Conservation (phyloP, 768 basidiomycete species). For the Tricholoma hemisulphureum region DNA sequence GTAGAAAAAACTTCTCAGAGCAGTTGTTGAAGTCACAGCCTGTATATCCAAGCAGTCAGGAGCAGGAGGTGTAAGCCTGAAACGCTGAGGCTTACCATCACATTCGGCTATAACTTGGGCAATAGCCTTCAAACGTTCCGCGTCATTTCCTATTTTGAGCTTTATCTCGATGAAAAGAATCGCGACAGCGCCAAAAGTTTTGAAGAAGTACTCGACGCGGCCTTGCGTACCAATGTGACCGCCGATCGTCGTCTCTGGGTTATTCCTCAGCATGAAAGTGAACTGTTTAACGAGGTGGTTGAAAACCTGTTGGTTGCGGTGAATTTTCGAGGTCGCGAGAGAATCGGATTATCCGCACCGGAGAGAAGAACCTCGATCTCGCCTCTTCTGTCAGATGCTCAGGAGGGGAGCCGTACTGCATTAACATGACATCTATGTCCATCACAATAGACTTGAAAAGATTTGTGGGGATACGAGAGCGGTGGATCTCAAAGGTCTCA, state of each 20-base stretch:
- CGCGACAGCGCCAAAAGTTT: slow-evolving; percentile 18
- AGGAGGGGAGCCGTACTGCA: slow-evolving; percentile 21
- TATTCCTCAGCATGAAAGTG: slow-evolving; percentile 16
- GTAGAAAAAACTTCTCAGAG: background rate
- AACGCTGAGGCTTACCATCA: slow-evolving; percentile 13
- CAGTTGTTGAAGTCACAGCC: background rate
- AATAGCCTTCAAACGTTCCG: slow-evolving; percentile 8
- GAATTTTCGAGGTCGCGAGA: slow-evolving; percentile 12
- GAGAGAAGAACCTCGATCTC: slow-evolving; percentile 23
- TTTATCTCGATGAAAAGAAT: slow-evolving; percentile 21
- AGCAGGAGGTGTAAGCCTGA: background rate
- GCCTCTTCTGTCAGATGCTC: slow-evolving; percentile 21
- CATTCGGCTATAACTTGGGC: slow-evolving; percentile 19
- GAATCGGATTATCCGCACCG: slow-evolving; percentile 6
- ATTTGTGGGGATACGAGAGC: slow-evolving; percentile 23
- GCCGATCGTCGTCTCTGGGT: slow-evolving; percentile 17
- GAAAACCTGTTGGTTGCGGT: slow-evolving; percentile 16
- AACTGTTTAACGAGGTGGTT: slow-evolving; percentile 19
- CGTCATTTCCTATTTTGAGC: slow-evolving; percentile 12
- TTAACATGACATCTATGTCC: slow-evolving; percentile 21
- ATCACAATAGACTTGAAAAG: slow-evolving; percentile 20
- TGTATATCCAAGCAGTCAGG: background rate
- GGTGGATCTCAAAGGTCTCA: slow-evolving; percentile 20
- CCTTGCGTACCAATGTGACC: slow-evolving; percentile 8
- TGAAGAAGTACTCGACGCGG: slow-evolving; percentile 19